phyloP scores from a whole-genome alignment of 2,329 filamentous ascomycete species.

The Chaetomium strumarium region DNA sequence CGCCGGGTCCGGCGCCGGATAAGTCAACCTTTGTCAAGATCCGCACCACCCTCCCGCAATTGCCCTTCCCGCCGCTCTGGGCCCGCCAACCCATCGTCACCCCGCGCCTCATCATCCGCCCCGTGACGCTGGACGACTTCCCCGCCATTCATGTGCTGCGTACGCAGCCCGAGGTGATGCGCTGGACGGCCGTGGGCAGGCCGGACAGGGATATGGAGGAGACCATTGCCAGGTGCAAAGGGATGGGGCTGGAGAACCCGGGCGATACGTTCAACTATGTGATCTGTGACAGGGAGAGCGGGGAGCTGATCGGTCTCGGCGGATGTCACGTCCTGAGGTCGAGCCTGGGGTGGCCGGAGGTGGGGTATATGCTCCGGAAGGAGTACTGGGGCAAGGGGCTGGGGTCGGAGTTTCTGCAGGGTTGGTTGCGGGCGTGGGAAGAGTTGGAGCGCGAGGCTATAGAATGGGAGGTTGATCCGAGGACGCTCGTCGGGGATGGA shows the following conservation, averaged over 20 bases:
- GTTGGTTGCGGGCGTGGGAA: slow-evolving; percentile 43
- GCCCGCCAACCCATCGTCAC: slow-evolving; percentile 41
- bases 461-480: slow-evolving; percentile 38
- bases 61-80: slow-evolving; percentile 36
- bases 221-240: slow-evolving; percentile 33
- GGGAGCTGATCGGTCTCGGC: slow-evolving; percentile 47
- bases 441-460: slow-evolving; percentile 41
- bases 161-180: slow-evolving; percentile 56
- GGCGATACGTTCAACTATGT: slow-evolving; percentile 47
- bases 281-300: slow-evolving; percentile 42
- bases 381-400: slow-evolving; percentile 52
- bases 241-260: slow-evolving; percentile 19
- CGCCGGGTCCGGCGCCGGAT: slow-evolving; percentile 13
- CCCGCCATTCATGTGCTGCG: slow-evolving; percentile 47
- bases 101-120: slow-evolving; percentile 49
- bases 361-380: slow-evolving; percentile 52
- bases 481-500: slow-evolving; percentile 29
- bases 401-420: slow-evolving; percentile 50
- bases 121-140: slow-evolving; percentile 45
- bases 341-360: slow-evolving; percentile 48
- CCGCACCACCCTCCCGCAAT: slow-evolving; percentile 42
- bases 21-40: slow-evolving; percentile 33
- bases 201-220: slow-evolving; percentile 40
- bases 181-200: slow-evolving; percentile 42
- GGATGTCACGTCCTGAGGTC: slow-evolving; percentile 35